These are phyloP conservation scores for Hirsutella thompsonii DNA, from an alignment of 2,329 filamentous ascomycete genomes.

Conservation along the genomic window DNA sequence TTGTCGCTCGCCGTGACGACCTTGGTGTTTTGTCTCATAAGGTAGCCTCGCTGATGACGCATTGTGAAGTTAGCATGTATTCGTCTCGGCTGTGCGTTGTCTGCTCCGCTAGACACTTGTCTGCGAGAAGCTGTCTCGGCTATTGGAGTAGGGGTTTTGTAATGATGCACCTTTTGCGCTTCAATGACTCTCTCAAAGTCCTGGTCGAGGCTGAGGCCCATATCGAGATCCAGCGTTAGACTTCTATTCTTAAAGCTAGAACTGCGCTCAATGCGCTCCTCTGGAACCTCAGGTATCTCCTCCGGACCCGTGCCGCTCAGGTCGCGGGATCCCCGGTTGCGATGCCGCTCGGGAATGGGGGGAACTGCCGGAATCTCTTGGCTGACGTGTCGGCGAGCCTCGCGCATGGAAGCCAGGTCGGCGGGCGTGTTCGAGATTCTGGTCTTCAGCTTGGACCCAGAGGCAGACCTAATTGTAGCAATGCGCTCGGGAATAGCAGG, in stretches of 20 bases:
- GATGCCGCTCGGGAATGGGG: slow-evolving; percentile 47
- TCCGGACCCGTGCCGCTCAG: slow-evolving; percentile 23
- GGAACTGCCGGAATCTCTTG: slow-evolving; percentile 51
- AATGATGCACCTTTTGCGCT: slow-evolving; percentile 71
- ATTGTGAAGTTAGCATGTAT: slow-evolving; percentile 49
- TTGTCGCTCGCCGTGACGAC: slow-evolving; percentile 85
- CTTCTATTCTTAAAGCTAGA: slow-evolving; percentile 72
- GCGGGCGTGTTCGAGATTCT: slow-evolving; percentile 77
- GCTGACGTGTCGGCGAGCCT: slow-evolving; percentile 74
- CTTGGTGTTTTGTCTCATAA: slow-evolving; percentile 98
- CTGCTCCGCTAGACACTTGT: slow-evolving; percentile 29
- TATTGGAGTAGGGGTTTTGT: slow-evolving; percentile 8
- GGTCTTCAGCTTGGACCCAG: slow-evolving; percentile 78
- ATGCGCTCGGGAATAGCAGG: slow-evolving; percentile 65
- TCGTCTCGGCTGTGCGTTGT: slow-evolving; percentile 5
- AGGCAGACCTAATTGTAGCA: slow-evolving; percentile 75
- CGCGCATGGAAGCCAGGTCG: slow-evolving; percentile 74
- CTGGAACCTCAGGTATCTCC: slow-evolving; percentile 10
- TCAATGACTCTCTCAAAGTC: slow-evolving; percentile 95
- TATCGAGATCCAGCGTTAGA: slow-evolving; percentile 67
- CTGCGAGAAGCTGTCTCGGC: slow-evolving; percentile 17
- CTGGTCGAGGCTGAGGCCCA: slow-evolving; percentile 75
- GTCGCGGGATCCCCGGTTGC: slow-evolving; percentile 38
- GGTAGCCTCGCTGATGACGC: slow-evolving; percentile 79
- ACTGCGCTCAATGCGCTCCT: slow-evolving; percentile 43